phyloP scores from a whole-genome alignment of 164 flowering plant species.

The Berberis vulgaris region DNA sequence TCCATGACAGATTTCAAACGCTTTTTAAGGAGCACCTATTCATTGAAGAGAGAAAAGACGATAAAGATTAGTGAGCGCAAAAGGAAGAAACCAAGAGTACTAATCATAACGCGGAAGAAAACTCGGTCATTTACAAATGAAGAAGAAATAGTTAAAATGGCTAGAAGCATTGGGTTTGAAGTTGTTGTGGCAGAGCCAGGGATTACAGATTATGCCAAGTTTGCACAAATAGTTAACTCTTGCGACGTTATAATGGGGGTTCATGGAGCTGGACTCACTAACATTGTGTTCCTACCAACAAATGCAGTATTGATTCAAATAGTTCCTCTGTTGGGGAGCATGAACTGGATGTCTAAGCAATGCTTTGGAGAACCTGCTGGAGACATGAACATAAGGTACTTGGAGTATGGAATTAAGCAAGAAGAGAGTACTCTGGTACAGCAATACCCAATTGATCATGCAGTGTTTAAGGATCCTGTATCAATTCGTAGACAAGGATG shows the following conservation, averaged over 20 bases:
- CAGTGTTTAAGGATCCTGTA: constrained; percentile 39
- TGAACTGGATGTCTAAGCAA: constrained; percentile 30
- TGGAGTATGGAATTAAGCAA: constrained; percentile 46
- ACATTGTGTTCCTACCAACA: constrained; percentile 66
- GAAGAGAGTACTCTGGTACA: constrained; percentile 57
- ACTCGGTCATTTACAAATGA: constrained; percentile 41
- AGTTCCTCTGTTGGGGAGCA: constrained; percentile 43
- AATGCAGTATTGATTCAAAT: constrained; percentile 63
- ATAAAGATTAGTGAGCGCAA: constrained; percentile 9
- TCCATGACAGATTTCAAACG: constrained; percentile 42
- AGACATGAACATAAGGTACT: constrained; percentile 55
- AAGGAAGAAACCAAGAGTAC: constrained; percentile 38
- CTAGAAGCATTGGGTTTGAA: constrained; percentile 43
- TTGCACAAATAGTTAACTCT: constrained; percentile 52
- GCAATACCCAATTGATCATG: constrained; percentile 45
- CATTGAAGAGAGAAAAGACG: constrained; percentile 28
- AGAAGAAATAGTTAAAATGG: constrained; percentile 28
- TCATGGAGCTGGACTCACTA: constrained; percentile 88
- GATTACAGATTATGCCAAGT: constrained; percentile 11
- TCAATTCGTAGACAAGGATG: constrained; percentile 39
- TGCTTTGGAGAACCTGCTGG: constrained; percentile 46
- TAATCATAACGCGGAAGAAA: constrained; percentile 43
- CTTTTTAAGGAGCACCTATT: constrained; percentile 39
- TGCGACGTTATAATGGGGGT: constrained; percentile 77
- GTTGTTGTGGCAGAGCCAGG: constrained; percentile 43